A percentile compares a stretch with the other conserved stretches of the same genome.
These are phyloP conservation scores for Yamadazyma triangularis DNA, from an alignment of 1,139 yeast genomes.

Conservation along the genomic window DNA sequence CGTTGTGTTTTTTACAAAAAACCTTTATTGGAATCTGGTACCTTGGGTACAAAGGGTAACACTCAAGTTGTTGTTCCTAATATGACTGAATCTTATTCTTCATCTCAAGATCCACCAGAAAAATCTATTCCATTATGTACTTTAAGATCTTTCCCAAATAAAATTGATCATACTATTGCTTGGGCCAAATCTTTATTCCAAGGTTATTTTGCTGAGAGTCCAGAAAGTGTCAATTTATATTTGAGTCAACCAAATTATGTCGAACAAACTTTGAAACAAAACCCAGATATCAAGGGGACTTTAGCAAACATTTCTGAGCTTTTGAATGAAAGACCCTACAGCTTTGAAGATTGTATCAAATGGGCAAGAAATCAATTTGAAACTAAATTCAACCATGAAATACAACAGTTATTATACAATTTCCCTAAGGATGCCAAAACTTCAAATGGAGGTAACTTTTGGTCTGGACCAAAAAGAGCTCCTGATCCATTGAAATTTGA, in stretches of 20 bases:
- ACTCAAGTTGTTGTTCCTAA: slow-evolving; percentile 94
- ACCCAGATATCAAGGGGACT: slow-evolving; percentile 86
- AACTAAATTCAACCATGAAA: slow-evolving; percentile 76
- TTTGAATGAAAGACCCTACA: slow-evolving; percentile 76
- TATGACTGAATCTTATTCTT: slow-evolving; percentile 90
- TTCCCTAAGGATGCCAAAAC: slow-evolving; percentile 94
- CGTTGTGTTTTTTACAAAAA: slow-evolving; percentile 92
- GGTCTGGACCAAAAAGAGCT: slow-evolving; percentile 98
- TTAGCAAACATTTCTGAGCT: slow-evolving; percentile 72
- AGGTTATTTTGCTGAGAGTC: slow-evolving; percentile 87
- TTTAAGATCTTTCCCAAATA: slow-evolving; percentile 93
- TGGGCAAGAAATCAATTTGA: slow-evolving; percentile 96
- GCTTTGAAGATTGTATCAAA: slow-evolving; percentile 87
- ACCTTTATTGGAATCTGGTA: slow-evolving; percentile 92
- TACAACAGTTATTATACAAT: slow-evolving; percentile 82
- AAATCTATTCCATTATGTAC: slow-evolving; percentile 97
- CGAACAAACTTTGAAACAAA: slow-evolving; percentile 84
- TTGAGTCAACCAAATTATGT: slow-evolving; percentile 90
- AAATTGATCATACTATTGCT: slow-evolving; percentile 97
- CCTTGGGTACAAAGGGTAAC: slow-evolving; percentile 97
- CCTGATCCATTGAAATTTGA: slow-evolving; percentile 83
- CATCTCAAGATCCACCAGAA: slow-evolving; percentile 98
- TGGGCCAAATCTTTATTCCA: slow-evolving; percentile 97
- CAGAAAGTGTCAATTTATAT: slow-evolving; percentile 89
- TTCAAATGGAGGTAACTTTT: slow-evolving; percentile 86